Evolutionary conservation across 495 filamentous ascomycete species (phyloP).

Genomic region (Podospora fimiseda): DNA sequence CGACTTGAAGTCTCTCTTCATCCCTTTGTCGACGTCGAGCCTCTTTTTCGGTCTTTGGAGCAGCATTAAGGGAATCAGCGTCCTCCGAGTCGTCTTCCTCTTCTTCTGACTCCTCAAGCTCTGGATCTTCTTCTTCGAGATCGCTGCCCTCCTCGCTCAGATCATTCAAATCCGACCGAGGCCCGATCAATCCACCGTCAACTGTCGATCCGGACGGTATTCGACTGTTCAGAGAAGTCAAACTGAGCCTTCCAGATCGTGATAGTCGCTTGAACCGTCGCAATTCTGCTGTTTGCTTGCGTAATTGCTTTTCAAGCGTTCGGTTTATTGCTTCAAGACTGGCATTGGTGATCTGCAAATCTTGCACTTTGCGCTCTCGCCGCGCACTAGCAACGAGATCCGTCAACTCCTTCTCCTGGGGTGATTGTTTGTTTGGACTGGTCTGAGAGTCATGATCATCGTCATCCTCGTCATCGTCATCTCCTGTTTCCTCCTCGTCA

Average conservation of each 20-base stretch:
- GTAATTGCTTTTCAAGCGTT: constrained; percentile 81
- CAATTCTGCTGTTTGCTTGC: constrained; percentile 84
- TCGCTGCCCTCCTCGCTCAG: constrained; percentile 46
- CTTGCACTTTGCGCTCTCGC: constrained; percentile 88
- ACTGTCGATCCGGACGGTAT: constrained; percentile 23
- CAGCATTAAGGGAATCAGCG: constrained; percentile 44
- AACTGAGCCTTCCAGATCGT: constrained; percentile 64
- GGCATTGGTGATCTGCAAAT: constrained; percentile 96
- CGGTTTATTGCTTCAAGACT: constrained; percentile 96
- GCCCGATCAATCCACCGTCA: constrained; percentile 22
- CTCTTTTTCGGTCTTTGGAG: constrained; percentile 37
- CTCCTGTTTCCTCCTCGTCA: too few species aligned
- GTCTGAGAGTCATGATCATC: constrained; percentile 30
- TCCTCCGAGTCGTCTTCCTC: constrained; percentile 40
- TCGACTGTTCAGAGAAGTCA: constrained; percentile 23
- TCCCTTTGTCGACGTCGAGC: constrained; percentile 52
- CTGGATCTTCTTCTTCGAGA: constrained; percentile 34
- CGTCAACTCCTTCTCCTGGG: constrained; percentile 48
- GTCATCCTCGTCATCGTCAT: constrained; percentile 24
- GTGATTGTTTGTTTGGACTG: constrained; percentile 46
- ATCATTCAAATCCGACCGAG: constrained; percentile 38
- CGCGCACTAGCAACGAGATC: constrained; percentile 77
- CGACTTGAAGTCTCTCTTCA: constrained; percentile 69
- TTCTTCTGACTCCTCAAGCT: constrained; percentile 23
- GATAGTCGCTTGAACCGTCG: constrained; percentile 76